Base-by-base conservation (phyloP, 371 early-diverging fungal genomes). In the Mitosporidium daphniae region DNA sequence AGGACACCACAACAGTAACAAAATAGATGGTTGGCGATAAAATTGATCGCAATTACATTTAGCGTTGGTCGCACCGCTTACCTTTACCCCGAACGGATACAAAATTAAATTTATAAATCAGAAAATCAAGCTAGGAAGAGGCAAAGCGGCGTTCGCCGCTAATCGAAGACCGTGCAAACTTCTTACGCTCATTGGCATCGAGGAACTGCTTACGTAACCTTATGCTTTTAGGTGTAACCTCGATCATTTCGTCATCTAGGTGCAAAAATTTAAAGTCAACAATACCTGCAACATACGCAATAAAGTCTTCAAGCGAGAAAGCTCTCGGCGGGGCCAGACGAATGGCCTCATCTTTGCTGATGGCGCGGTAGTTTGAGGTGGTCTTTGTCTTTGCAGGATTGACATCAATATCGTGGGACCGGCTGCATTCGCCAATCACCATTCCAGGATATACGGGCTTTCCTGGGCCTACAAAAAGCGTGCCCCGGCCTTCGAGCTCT, bases 371-470 rank as follows among this genome's bases (percentile, higher is more conserved):
- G 20, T 64, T 50, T 40, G 65, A 64, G 17, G 59, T 61, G 14
- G 60, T 44, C 32, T 52, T 53, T 47, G 63, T 66, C 34, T 62
- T 58, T n/a, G 51, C 51, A 0, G 66, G 66, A 45, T 68, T 68
- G 25, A 64, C 65, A 25, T 62, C 61, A 25, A 68, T 31, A 31
- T 68, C 69, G 11, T 24, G 19, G 13, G 57, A 57, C 28, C 59
- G 51, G 34, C 44, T 55, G 28, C 59, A 55, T 39, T 68, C 69
- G 15, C 66, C 66, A 22, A 68, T 55, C 32, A 68, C 51, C 64
- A 66, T 64, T 12, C 69, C 69, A 8, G 58, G 51, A 33, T 68
- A 68, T 4, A 61, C 59, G 26, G 50, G 50, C 27, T 50, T 52
- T 17, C 61, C 57, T 15, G 61, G 58, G 14, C 38, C 36, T 14